Conservation (phyloP, 306 rosid genomes). For the Cucurbita ficifolia region DNA sequence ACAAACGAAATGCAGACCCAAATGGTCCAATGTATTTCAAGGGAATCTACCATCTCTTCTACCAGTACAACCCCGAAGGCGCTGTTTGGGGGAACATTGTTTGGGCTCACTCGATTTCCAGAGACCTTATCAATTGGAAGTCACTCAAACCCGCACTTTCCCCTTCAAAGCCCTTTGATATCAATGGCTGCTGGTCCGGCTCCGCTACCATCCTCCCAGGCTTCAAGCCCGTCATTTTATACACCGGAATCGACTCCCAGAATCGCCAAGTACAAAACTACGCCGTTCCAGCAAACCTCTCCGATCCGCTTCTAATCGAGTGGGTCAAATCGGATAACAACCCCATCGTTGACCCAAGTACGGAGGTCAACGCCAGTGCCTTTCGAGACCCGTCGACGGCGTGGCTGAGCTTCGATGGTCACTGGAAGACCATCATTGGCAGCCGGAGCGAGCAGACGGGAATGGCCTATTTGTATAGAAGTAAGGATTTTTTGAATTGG, state of each 20-base stretch:
- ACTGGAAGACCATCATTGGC: slow-evolving; percentile 59
- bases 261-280: slow-evolving; percentile 49
- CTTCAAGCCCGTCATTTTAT: slow-evolving; percentile 46
- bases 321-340: slow-evolving; percentile 60
- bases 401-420: slow-evolving; percentile 37
- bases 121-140: slow-evolving; percentile 60
- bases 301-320: slow-evolving; percentile 43
- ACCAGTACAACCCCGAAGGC: slow-evolving; percentile 78
- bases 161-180: slow-evolving; percentile 64
- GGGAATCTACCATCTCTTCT: slow-evolving; percentile 70
- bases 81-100: slow-evolving; percentile 91
- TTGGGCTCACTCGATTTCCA: slow-evolving; percentile 86
- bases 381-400: slow-evolving; percentile 84
- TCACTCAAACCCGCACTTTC: slow-evolving; percentile 37
- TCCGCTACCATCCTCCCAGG: slow-evolving; percentile 62
- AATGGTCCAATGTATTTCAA: slow-evolving; percentile 57
- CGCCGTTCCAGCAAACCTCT: slow-evolving; percentile 38
- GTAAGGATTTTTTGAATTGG: slow-evolving; percentile 50
- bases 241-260: slow-evolving; percentile 47
- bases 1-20: too few relatives aligned
- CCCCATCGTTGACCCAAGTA: slow-evolving; percentile 24
- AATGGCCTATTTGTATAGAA: slow-evolving; percentile 42
- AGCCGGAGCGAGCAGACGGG: slow-evolving; percentile 32
- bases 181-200: slow-evolving; percentile 84
- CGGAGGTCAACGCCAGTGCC: slow-evolving; percentile 18